A percentile compares a stretch with the other conserved stretches of the same genome.
Evolutionary conservation across 106 monocot genomes (phyloP).

Genomic region (Posidonia australis): DNA sequence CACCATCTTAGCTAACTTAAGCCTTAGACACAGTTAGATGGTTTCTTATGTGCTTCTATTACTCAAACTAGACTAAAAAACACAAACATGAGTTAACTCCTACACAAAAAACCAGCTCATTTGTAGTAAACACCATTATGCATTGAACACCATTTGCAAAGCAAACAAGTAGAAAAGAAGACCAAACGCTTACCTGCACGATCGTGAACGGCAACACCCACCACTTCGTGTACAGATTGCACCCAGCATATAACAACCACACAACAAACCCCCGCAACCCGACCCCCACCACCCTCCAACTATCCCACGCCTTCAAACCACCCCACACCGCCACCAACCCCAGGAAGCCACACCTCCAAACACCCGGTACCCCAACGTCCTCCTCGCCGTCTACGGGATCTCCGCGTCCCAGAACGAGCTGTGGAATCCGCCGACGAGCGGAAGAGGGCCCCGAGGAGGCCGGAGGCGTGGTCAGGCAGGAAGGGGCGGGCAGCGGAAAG

Average conservation of each 20-base stretch:
- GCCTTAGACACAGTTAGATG: too few relatives aligned
- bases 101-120: too few relatives aligned
- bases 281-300: conserved; percentile 18
- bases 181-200: conserved; percentile 60
- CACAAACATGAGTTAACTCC: neutral
- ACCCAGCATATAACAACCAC: conserved; percentile 45
- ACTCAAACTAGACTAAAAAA: neutral
- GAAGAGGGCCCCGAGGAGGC: conserved; percentile 23
- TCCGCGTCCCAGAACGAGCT: conserved; percentile 8
- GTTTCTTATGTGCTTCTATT: neutral
- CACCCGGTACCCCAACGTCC: conserved; percentile 12
- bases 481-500: conserved; percentile 32
- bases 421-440: conserved; percentile 31
- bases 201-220: conserved; percentile 77
- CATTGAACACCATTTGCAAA: too few relatives aligned
- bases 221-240: conserved; percentile 41
- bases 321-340: conserved; percentile 31
- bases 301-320: conserved; percentile 12
- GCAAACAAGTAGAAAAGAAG: too few relatives aligned
- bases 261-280: conserved; percentile 52
- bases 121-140: too few relatives aligned
- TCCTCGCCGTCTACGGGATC: conserved; percentile 10
- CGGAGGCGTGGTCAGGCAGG: conserved; percentile 13
- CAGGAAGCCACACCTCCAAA: conserved; percentile 36
- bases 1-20: too few relatives aligned